A percentile compares a stretch with the other conserved stretches of the same genome.
These are phyloP conservation scores for Ambrosia hybrid DNA, from an alignment of 140 eudicot genomes.

Conservation along the genomic window DNA sequence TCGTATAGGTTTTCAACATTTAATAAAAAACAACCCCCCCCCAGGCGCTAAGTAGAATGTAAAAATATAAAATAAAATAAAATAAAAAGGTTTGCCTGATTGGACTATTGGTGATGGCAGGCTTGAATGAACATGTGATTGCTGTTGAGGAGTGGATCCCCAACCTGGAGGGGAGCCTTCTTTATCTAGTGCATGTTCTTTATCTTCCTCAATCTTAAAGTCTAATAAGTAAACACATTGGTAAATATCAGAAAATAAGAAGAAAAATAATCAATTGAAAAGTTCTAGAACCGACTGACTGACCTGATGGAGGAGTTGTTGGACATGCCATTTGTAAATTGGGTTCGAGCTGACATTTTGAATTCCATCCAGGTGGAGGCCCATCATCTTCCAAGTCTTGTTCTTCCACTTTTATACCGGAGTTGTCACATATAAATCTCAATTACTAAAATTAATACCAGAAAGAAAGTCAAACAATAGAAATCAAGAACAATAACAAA, in stretches of 20 bases:
- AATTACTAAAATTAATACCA: constrained; percentile 1
- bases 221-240: constrained; percentile 24
- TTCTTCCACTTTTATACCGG: constrained; percentile 44
- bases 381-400: constrained; percentile 46
- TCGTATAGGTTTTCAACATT: no score
- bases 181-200: no score
- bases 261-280: neutral
- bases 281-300: neutral
- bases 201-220: constrained; percentile 31
- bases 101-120: constrained; percentile 26
- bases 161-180: no score
- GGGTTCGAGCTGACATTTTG: constrained; percentile 30
- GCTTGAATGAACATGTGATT: constrained; percentile 32
- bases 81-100: constrained; percentile 33
- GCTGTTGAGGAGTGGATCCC: no score
- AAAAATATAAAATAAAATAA: neutral
- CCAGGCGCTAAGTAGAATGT: neutral
- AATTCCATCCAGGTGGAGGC: constrained; percentile 66
- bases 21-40: no score
- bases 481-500: constrained; percentile 18
- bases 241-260: constrained; percentile 1
- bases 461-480: constrained; percentile 12
- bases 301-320: constrained; percentile 41
- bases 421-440: constrained; percentile 4
- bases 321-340: constrained; percentile 19